Percentiles rank a stretch among this genome's conserved stretches.
These are phyloP conservation scores for Aristolochia californica DNA, from an alignment of 164 flowering plant genomes.

Conservation along the genomic window DNA sequence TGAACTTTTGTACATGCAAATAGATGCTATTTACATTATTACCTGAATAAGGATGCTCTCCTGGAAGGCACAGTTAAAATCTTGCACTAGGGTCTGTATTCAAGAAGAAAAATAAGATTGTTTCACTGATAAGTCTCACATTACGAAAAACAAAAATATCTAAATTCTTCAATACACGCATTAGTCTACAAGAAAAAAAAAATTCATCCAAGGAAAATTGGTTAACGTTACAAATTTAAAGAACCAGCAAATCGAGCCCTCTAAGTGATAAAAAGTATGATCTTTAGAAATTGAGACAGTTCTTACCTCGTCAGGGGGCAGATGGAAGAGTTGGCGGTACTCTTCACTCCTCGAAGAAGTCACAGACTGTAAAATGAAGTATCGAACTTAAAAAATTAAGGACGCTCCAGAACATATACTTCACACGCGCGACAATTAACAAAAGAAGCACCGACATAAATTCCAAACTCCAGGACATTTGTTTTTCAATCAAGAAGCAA, in stretches of 20 bases:
- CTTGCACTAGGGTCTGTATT: slow-evolving; percentile 69
- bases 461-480: too few species aligned
- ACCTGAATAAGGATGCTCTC: slow-evolving; percentile 96
- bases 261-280: background rate
- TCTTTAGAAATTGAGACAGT: background rate
- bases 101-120: background rate
- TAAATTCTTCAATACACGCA: background rate
- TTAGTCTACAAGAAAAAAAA: background rate
- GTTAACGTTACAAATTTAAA: too few species aligned
- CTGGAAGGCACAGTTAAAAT: slow-evolving; percentile 92
- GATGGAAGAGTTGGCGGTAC: slow-evolving; percentile 78
- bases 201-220: background rate
- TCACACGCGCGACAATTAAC: background rate
- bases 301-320: slow-evolving; percentile 83
- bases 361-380: slow-evolving; percentile 28
- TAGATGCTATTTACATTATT: background rate
- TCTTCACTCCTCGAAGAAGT: slow-evolving; percentile 59
- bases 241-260: background rate
- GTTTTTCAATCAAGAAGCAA: too few species aligned
- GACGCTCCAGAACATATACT: too few species aligned
- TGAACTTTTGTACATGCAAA: background rate
- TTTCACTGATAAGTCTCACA: background rate
- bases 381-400: too few species aligned
- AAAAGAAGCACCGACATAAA: background rate
- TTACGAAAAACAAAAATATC: background rate